Conservation (phyloP, 2,329 filamentous ascomycete genomes). For the Sphaerulina vaccinii region DNA sequence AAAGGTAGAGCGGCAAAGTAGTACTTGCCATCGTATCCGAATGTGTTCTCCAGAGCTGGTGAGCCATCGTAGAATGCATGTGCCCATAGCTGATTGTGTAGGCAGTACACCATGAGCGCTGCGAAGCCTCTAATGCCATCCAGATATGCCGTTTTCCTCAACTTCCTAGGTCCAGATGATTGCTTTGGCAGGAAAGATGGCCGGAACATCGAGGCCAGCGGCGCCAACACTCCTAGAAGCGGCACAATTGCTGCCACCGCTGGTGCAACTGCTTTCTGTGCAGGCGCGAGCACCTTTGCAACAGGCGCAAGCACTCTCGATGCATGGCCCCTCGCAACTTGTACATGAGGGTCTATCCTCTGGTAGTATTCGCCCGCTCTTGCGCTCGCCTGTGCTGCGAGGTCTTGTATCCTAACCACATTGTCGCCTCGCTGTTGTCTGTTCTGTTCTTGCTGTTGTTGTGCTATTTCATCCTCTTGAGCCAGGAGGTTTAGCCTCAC, state of each 20-base stretch:
- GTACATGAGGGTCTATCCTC: slow-evolving; percentile 11
- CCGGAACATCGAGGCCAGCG: slow-evolving; percentile 19
- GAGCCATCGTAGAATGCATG: slow-evolving; percentile 40
- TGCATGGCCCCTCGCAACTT: slow-evolving; percentile 6
- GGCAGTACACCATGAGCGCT: slow-evolving; percentile 64
- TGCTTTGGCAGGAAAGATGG: slow-evolving; percentile 22
- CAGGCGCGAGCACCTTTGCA: slow-evolving; percentile 14
- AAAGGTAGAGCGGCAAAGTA: slow-evolving; percentile 56
- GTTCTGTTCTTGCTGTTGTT: slow-evolving; percentile 17
- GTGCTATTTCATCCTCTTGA: slow-evolving; percentile 23
- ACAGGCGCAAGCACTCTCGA: slow-evolving; percentile 9
- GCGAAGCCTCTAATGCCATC: slow-evolving; percentile 68
- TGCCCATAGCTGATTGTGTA: slow-evolving; percentile 59
- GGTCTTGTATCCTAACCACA: slow-evolving; percentile 10
- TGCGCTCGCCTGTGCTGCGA: slow-evolving; percentile 9
- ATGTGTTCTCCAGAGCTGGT: slow-evolving; percentile 24
- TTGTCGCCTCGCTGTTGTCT: slow-evolving; percentile 2
- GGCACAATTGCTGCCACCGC: slow-evolving; percentile 16
- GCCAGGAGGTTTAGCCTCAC: slow-evolving; percentile 22
- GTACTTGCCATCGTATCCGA: slow-evolving; percentile 49
- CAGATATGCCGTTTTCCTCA: slow-evolving; percentile 58
- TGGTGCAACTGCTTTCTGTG: slow-evolving; percentile 15
- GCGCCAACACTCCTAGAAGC: slow-evolving; percentile 19
- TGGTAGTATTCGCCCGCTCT: slow-evolving; percentile 10
- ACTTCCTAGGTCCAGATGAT: slow-evolving; percentile 18